Percentiles rank a stretch among this genome's conserved stretches.
phyloP scores from a whole-genome alignment of 495 filamentous ascomycete species.

The Aspergillus wentii region DNA sequence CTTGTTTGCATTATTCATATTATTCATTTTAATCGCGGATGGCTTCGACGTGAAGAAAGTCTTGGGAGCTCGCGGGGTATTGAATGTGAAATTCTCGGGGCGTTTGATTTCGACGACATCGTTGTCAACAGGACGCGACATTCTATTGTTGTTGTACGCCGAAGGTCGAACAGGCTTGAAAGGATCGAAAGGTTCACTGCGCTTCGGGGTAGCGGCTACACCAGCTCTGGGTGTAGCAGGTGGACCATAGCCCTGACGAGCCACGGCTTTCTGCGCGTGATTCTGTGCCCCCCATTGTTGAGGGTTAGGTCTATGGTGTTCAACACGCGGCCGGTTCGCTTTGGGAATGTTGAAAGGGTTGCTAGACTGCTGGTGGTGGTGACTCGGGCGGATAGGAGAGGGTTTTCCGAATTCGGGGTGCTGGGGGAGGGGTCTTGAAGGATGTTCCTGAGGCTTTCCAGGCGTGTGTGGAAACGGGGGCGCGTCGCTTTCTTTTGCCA shows the following conservation, averaged over 20 bases:
- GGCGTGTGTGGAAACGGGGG: conserved; percentile 31
- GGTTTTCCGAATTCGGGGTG: conserved; percentile 58
- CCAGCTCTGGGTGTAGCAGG: conserved; percentile 10
- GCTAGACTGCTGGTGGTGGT: conserved; percentile 32
- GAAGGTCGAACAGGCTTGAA: conserved; percentile 41
- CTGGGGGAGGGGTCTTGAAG: conserved; percentile 16
- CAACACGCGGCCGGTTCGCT: conserved; percentile 36
- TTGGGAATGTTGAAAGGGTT: conserved; percentile 51
- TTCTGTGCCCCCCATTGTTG: conserved; percentile 15
- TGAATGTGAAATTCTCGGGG: conserved; percentile 37
- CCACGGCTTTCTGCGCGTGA: conserved; percentile 9
- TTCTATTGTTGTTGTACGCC: conserved; percentile 28
- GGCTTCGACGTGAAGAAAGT: conserved; percentile 41
- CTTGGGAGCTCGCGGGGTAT: conserved; percentile 32
- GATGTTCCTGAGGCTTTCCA: conserved; percentile 23
- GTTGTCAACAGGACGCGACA: conserved; percentile 17
- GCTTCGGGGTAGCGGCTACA: conserved; percentile 18
- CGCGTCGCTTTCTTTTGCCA: conserved; percentile 41
- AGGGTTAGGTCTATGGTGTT: conserved; percentile 39
- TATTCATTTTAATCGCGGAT: conserved; percentile 24
- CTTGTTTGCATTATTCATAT: conserved; percentile 27
- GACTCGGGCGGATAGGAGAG: conserved; percentile 44
- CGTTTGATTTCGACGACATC: conserved; percentile 41
- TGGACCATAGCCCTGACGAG: conserved; percentile 15
- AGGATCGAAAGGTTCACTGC: conserved; percentile 31